phyloP scores from a whole-genome alignment of 768 basidiomycete species.

The Phanerochaete carnosa region DNA sequence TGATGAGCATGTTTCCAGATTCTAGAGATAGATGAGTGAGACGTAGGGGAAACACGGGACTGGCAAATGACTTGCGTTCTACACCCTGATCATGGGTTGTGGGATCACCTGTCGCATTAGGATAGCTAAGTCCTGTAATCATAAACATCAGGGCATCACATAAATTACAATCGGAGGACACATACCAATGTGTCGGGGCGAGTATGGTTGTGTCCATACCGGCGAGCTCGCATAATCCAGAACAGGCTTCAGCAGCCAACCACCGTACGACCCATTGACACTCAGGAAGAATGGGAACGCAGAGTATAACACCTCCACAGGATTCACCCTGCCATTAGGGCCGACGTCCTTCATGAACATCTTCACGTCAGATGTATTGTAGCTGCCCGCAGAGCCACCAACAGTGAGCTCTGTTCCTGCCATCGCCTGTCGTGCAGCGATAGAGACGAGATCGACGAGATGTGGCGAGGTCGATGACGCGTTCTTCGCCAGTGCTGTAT shows the following conservation, averaged over 20 bases:
- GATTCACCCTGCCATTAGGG: conserved; percentile 26
- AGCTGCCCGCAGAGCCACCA: not conserved
- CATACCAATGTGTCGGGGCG: conserved; percentile 27
- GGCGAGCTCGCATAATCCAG: conserved; percentile 24
- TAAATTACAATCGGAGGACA: not conserved
- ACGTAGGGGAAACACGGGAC: not conserved
- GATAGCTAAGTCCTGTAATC: conserved; percentile 5
- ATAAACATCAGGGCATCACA: not conserved
- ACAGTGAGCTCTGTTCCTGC: conserved; percentile 26
- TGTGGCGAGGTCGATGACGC: conserved; percentile 19
- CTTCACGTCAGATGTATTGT: conserved; percentile 25
- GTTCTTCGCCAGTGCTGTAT: conserved; percentile 19
- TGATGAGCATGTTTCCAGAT: conserved; percentile 34
- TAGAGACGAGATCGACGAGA: conserved; percentile 22
- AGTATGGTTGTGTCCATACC: conserved; percentile 17
- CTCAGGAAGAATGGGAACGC: conserved; percentile 28
- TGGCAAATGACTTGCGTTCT: conserved; percentile 2
- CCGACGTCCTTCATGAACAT: conserved; percentile 21
- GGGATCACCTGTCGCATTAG: conserved; percentile 9
- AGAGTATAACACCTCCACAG: conserved; percentile 30
- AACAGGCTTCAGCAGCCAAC: conserved; percentile 24
- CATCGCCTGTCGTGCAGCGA: conserved; percentile 25
- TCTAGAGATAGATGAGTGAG: conserved; percentile 17
- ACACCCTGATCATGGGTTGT: conserved; percentile 1
- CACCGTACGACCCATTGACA: conserved; percentile 26